Base-by-base conservation (phyloP, 2,329 filamentous ascomycete species). In the Harringtonia lauricola region DNA sequence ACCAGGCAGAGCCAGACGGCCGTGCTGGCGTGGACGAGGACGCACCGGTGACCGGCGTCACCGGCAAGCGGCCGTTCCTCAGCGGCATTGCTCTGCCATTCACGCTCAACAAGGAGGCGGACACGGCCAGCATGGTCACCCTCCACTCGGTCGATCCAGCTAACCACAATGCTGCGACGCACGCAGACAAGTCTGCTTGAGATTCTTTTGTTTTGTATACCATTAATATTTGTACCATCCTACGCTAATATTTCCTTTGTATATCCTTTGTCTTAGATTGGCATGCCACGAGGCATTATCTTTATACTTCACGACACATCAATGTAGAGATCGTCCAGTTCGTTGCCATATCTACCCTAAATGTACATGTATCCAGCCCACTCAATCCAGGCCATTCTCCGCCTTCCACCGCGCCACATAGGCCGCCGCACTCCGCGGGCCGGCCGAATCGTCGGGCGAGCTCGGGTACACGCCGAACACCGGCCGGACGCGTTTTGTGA, bases 21-120 rank as follows among this genome's bases (percentile, higher is more conserved):
- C 34, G 19, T 7, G 51, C 44, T 2, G 46, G 7, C n/a, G 10
- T 12, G 12, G 57, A 65, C 17, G 60, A 68, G 30, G 58, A 66
- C 24, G 71, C 66, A 0, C 60, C 65, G 1, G 60, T 69, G 49
- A 65, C 75, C 0, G 74, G 72, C 0, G 66, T 70, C 4, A 67
- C 70, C 0, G 74, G 74, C 6, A 83, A 81, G 54, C 67, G 83
- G 3, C 80, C 83, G 0, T 79, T 78, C 37, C 67, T 83, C 7
- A 77, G 76, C 18, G 80, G 82, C 1, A 74, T 87, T 22, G 82
- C 84, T 0, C 72, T 86, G 52, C 84, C 84, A 0, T 89, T 89
- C 55, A 83, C 75, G 45, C 59, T 89, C 14, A 72, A 72, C 42
- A 73, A 72, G 50, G 72, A 82, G 18, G 72, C 74, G 2, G 72